Conservation (phyloP, 2,329 filamentous ascomycete genomes). For the Fusarium sambucinum region DNA sequence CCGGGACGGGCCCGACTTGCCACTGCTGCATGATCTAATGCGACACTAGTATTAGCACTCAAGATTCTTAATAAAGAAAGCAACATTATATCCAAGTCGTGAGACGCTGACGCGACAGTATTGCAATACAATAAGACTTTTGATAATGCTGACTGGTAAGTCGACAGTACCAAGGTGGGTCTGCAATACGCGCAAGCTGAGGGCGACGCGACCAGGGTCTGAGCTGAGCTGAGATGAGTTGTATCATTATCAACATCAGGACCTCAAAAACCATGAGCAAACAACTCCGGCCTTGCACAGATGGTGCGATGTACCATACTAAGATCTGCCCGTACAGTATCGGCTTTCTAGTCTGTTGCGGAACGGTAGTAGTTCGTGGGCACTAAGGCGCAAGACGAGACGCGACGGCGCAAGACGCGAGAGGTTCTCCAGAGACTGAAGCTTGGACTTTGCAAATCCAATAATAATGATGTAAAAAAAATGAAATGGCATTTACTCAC, state of each 20-base stretch:
- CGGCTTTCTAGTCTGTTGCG: not conserved
- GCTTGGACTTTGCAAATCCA: conserved; percentile 18
- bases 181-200: conserved; percentile 42
- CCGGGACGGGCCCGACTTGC: conserved; percentile 71
- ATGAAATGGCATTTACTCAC: conserved; percentile 51
- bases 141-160: conserved; percentile 39
- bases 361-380: not conserved
- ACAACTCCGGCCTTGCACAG: not conserved
- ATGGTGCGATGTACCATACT: not conserved
- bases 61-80: conserved; percentile 11
- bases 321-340: not conserved
- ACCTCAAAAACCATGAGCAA: conserved; percentile 3
- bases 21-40: conserved; percentile 70
- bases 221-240: conserved; percentile 33
- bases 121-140: conserved; percentile 28
- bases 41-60: conserved; percentile 44
- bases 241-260: conserved; percentile 30
- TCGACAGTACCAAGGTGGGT: conserved; percentile 42
- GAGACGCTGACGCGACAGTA: conserved; percentile 22
- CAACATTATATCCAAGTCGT: conserved; percentile 24
- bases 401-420: conserved; percentile 40
- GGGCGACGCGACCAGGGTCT: conserved; percentile 47
- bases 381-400: conserved; percentile 14
- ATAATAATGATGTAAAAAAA: conserved; percentile 29
- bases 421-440: conserved; percentile 13